phyloP scores from a whole-genome alignment of 2,329 filamentous ascomycete species.

The Setomelanomma holmii region DNA sequence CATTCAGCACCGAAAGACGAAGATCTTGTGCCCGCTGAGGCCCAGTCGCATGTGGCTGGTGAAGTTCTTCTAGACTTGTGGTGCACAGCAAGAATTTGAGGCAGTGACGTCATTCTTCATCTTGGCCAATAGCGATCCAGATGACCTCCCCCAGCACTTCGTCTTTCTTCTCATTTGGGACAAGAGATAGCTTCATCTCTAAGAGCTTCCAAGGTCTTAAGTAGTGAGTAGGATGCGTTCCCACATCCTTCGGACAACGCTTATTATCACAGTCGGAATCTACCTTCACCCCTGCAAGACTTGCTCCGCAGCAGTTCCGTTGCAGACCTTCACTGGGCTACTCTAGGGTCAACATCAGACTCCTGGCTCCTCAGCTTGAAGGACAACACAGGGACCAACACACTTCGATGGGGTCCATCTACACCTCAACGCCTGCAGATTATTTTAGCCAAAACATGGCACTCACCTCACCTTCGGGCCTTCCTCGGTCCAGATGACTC shows the following conservation, averaged over 20 bases:
- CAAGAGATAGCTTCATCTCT: slow-evolving; percentile 41
- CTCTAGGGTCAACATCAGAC: slow-evolving; percentile 34
- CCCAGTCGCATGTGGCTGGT: background rate
- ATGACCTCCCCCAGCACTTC: slow-evolving; percentile 35
- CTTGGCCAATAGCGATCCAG: slow-evolving; percentile 34
- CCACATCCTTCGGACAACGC: no score
- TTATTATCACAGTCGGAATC: slow-evolving; percentile 33
- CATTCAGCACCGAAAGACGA: background rate
- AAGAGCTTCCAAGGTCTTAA: slow-evolving; percentile 39
- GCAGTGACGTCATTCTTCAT: slow-evolving; percentile 39
- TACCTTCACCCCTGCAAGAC: slow-evolving; percentile 35
- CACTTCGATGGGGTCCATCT: slow-evolving; percentile 37
- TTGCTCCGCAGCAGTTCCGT: slow-evolving; percentile 33
- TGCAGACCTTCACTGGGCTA: slow-evolving; percentile 41
- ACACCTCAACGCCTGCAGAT: slow-evolving; percentile 30
- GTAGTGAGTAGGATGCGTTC: no score
- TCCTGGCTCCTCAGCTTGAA: slow-evolving; percentile 45
- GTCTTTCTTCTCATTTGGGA: slow-evolving; percentile 46
- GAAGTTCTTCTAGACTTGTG: background rate
- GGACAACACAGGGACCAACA: slow-evolving; percentile 31
- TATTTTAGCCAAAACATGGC: slow-evolving; percentile 32
- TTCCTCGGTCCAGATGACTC: slow-evolving; percentile 39
- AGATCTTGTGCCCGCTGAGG: background rate
- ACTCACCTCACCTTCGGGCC: slow-evolving; percentile 37
- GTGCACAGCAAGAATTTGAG: background rate